Evolutionary conservation across 345 rosid species (phyloP), one percentile per base, ranked within the genome.

Genomic region (Lumnitzera littorea): DNA sequence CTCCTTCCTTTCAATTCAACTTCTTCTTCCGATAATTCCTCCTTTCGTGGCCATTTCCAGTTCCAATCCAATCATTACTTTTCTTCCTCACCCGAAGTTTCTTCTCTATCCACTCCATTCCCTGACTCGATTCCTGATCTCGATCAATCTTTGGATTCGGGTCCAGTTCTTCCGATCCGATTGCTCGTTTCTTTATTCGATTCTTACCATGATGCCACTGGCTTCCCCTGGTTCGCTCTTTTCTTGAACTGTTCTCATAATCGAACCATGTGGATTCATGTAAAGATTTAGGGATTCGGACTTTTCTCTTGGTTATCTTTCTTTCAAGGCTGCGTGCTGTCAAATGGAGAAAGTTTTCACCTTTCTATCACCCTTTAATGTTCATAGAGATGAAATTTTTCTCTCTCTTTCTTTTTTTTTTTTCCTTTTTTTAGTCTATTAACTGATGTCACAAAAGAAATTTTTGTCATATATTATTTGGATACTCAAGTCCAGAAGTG

Each of bases 211-310:
- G 81, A 84, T 61, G 55, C 84, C 74, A 78, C 91, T 61, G 92
- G 96, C 61, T 73, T 89, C 55, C 95, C 98, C 61, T 91, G 98
- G 96, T 89, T 58, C 62, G 72, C 17, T 61, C 27, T 20, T 12
- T 24, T 60, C 56, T 8, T 43, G 9, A 17, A 0, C 5, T 20
- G 20, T 10, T 15, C 13, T 29, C 13, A 15, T 50, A 27, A 27
- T 27, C 4, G 31, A 27, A 5, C 5, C 5, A 5, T 36, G 43
- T 9, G 11, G 43, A 36, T 7, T 4, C 11, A 1, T 36, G 43
- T 36, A 9, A 7, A 20, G 20, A 20, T 36, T 36, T 7, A 36
- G 9, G 11, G 10, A 36, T 4, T 36, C 43, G 9, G 43, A 36
- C 43, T 9, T 36, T 36, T 36, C 43, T 36, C 43, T 36, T 36